phyloP scores from a whole-genome alignment of 108 stramenopile genomes.

The Cyclotella atomus region DNA sequence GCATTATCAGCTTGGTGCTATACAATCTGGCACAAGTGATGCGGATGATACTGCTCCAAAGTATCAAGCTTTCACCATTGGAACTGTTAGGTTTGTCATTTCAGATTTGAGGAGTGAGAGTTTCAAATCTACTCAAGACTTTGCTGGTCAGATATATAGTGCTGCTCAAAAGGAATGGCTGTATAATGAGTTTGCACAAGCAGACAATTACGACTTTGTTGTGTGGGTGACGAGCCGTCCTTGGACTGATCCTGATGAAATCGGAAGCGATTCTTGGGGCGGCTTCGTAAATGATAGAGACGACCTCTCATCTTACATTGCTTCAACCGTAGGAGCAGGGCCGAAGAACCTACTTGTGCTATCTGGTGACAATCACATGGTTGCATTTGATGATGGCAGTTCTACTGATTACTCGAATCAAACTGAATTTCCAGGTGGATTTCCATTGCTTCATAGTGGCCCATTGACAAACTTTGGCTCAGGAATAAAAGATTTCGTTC shows the following conservation, averaged over 20 bases:
- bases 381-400: conserved; percentile 67
- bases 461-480: conserved; percentile 55
- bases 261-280: conserved; percentile 53
- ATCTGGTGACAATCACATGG: conserved; percentile 61
- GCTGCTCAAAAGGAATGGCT: conserved; percentile 55
- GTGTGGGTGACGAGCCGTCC: conserved; percentile 58
- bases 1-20: conserved; percentile 34
- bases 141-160: conserved; percentile 43
- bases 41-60: conserved; percentile 30
- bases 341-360: conserved; percentile 54
- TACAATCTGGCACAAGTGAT: conserved; percentile 7
- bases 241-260: conserved; percentile 54
- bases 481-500: conserved; percentile 37
- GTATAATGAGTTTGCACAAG: conserved; percentile 44
- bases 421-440: conserved; percentile 38
- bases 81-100: conserved; percentile 64
- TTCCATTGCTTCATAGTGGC: conserved; percentile 62
- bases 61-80: conserved; percentile 69
- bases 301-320: conserved; percentile 40
- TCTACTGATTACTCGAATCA: conserved; percentile 56
- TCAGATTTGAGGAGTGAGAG: conserved; percentile 60
- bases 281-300: conserved; percentile 43
- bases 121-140: conserved; percentile 22
- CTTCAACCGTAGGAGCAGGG: conserved; percentile 51
- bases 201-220: conserved; percentile 62